Conservation (phyloP, 208 protist species). For the Endotrypanum monterogeii region DNA sequence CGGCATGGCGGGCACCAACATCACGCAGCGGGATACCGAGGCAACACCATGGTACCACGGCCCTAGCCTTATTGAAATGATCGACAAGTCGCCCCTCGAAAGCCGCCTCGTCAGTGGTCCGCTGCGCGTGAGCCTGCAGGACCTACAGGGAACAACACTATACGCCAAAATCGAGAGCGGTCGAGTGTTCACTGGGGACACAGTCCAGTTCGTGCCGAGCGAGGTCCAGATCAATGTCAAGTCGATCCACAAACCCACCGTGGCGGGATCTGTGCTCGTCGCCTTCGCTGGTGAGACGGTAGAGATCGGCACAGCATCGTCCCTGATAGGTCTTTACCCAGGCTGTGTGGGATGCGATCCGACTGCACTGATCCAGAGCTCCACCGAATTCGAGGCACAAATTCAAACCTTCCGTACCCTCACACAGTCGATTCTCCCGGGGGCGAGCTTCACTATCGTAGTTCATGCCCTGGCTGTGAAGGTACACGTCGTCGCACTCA, state of each 20-base stretch:
- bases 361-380: constrained; percentile 26
- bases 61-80: constrained; percentile 60
- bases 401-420: constrained; percentile 79
- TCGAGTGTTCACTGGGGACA: constrained; percentile 43
- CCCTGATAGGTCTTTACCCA: constrained; percentile 57
- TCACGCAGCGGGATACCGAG: constrained; percentile 28
- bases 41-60: constrained; percentile 80
- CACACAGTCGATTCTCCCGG: constrained; percentile 66
- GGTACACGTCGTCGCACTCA: constrained; percentile 69
- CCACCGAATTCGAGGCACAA: constrained; percentile 79
- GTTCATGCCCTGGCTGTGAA: constrained; percentile 69
- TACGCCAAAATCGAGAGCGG: constrained; percentile 85
- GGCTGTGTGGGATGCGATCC: constrained; percentile 72
- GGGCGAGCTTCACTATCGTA: constrained; percentile 66
- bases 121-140: constrained; percentile 77
- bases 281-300: constrained; percentile 81
- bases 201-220: constrained; percentile 58
- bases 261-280: constrained; percentile 47
- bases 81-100: constrained; percentile 75
- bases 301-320: constrained; percentile 55
- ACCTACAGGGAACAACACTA: constrained; percentile 58
- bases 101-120: constrained; percentile 63
- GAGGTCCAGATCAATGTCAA: constrained; percentile 58
- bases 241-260: constrained; percentile 65
- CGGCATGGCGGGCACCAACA: constrained; percentile 75